Conservation (phyloP, 1,284 basidiomycete species). For the Vanrija humicola region DNA sequence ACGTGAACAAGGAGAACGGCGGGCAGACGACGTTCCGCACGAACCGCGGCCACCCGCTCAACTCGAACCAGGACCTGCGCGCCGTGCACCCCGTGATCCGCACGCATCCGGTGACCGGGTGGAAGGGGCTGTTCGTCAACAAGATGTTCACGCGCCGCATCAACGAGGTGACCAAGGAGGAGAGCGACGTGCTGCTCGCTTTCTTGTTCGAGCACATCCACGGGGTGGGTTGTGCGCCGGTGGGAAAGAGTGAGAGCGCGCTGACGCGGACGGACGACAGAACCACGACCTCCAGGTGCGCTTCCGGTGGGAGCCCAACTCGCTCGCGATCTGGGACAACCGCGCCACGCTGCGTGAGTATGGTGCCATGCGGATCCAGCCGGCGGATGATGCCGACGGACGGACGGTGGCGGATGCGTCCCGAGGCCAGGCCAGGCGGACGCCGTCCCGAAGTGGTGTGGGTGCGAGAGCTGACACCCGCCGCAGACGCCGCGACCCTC, state of each 20-base stretch:
- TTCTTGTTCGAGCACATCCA: conserved; percentile 14
- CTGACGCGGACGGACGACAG: not conserved
- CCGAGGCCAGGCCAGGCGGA: too few relatives aligned
- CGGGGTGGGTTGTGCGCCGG: too few relatives aligned
- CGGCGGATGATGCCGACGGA: too few relatives aligned
- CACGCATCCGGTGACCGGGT: conserved; percentile 56
- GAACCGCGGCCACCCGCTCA: conserved; percentile 54
- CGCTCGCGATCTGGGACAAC: conserved; percentile 65
- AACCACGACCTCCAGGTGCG: conserved; percentile 50
- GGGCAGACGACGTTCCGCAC: not conserved
- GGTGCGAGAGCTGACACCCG: too few relatives aligned
- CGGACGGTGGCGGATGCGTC: too few relatives aligned
- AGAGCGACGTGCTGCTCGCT: conserved; percentile 50
- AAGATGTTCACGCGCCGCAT: conserved; percentile 59
- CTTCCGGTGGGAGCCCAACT: conserved; percentile 47
- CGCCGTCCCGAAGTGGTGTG: too few relatives aligned
- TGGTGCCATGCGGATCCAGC: too few relatives aligned
- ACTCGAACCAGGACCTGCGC: conserved; percentile 56
- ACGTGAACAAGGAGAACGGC: not conserved
- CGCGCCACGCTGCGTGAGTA: not conserved
- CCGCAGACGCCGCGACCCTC: conserved; percentile 2
- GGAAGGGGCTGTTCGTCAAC: conserved; percentile 62
- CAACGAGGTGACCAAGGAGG: conserved; percentile 57
- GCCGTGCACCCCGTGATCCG: conserved; percentile 54
- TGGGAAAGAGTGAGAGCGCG: too few relatives aligned